These are phyloP conservation scores for Closterium sp. DNA, from an alignment of 139 green algal genomes.

Conservation along the genomic window DNA sequence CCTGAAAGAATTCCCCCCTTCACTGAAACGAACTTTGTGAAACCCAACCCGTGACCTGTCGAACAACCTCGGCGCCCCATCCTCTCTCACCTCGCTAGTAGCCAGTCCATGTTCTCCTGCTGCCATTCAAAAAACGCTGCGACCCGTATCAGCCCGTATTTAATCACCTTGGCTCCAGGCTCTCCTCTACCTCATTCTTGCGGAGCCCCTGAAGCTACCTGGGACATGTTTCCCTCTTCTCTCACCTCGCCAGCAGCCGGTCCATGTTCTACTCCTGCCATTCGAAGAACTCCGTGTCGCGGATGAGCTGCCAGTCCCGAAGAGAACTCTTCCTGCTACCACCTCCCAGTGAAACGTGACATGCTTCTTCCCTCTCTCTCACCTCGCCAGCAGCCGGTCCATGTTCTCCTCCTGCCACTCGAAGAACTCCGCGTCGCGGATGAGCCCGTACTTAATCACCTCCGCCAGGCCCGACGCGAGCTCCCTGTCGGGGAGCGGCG, in stretches of 20 bases:
- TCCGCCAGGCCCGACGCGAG: slow-evolving; percentile 89
- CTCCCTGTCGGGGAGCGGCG: slow-evolving; percentile 88
- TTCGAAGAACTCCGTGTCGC: slow-evolving; percentile 86
- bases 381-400: slow-evolving; percentile 70
- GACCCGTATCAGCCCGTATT: slow-evolving; percentile 97
- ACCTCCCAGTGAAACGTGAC: background rate
- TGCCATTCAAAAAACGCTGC: slow-evolving; percentile 91
- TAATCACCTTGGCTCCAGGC: slow-evolving; percentile 89
- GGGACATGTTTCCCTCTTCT: background rate
- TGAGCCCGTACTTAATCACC: slow-evolving; percentile 98
- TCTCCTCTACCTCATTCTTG: background rate
- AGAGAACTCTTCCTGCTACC: slow-evolving; percentile 49
- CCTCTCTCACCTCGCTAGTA: slow-evolving; percentile 65
- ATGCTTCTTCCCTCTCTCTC: background rate
- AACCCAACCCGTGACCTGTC: too few relatives aligned
- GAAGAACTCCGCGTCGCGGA: slow-evolving; percentile 89
- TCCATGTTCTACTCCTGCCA: slow-evolving; percentile 94
- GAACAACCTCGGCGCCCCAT: too few relatives aligned
- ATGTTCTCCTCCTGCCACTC: slow-evolving; percentile 90
- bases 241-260: slow-evolving; percentile 62
- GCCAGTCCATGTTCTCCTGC: slow-evolving; percentile 76
- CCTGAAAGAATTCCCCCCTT: too few relatives aligned
- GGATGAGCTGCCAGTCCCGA: slow-evolving; percentile 93
- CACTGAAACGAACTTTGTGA: too few relatives aligned
- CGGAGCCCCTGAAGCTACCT: background rate